A percentile compares a stretch with the other conserved stretches of the same genome.
These are phyloP conservation scores for Cutaneotrichosporon sp. DNA, from an alignment of 1,284 basidiomycete genomes.

Conservation along the genomic window DNA sequence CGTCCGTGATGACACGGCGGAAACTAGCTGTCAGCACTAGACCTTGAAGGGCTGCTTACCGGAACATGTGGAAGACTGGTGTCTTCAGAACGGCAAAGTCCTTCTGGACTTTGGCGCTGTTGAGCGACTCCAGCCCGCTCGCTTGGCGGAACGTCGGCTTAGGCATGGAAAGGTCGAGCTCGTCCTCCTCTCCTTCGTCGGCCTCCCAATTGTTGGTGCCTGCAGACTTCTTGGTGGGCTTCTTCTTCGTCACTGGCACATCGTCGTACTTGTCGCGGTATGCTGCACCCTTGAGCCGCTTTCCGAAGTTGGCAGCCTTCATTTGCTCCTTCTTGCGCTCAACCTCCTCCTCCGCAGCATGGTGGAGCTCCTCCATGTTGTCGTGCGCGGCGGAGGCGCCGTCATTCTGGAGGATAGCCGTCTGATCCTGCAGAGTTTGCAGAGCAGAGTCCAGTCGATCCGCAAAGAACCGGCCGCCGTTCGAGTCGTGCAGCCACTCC, in stretches of 20 bases:
- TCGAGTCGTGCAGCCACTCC: conserved; percentile 43
- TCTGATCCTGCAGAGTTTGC: conserved; percentile 64
- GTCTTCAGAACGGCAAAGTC: conserved; percentile 78
- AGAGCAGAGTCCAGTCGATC: conserved; percentile 69
- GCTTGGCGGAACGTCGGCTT: conserved; percentile 36
- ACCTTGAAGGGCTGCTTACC: conserved; percentile 44
- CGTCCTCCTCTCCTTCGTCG: conserved; percentile 33
- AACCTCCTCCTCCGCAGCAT: conserved; percentile 30
- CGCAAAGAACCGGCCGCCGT: conserved; percentile 86
- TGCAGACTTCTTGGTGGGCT: conserved; percentile 29
- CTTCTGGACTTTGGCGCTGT: conserved; percentile 62
- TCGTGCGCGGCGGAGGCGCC: conserved; percentile 65
- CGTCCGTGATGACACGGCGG: conserved; percentile 84
- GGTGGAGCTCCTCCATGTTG: conserved; percentile 62
- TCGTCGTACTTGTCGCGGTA: conserved; percentile 46
- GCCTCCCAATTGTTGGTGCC: conserved; percentile 38
- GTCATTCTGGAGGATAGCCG: conserved; percentile 62
- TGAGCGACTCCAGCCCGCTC: conserved; percentile 36
- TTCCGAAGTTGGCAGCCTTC: conserved; percentile 46
- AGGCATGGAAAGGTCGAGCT: conserved; percentile 29
- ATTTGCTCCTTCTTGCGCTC: conserved; percentile 45
- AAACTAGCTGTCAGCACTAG: conserved; percentile 55
- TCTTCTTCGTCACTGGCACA: conserved; percentile 53
- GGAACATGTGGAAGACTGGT: conserved; percentile 88
- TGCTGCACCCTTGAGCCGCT: conserved; percentile 47